Evolutionary conservation across 139 green algal genomes (phyloP), one percentile per base, ranked within the genome.

Genomic region (Volvox africanus): DNA sequence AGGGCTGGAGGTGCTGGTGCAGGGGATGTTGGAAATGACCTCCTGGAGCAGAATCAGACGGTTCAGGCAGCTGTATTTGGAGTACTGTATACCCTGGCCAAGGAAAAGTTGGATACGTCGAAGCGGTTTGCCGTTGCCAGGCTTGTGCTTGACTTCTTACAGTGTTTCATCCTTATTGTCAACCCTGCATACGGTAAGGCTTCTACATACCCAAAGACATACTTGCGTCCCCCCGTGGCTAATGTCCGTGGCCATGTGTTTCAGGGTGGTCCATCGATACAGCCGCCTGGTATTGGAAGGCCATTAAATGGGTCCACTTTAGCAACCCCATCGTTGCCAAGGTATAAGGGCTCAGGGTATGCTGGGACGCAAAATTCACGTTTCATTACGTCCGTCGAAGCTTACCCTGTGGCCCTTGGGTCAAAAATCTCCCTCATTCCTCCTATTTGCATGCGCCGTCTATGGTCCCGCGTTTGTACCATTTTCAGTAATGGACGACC

Each of bases 11-110:
- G 32, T 6, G 83, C 26, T 18, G 76, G 75, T 16, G 87, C 33
- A 20, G 87, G 78, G 18, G 61, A 33, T 18, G 87, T 75, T 11
- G 37, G 81, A 36, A 76, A 75, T 35, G 92, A 94, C 84, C 37
- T 94, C 0, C 37, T 89, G 0, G 92, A 94, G 61, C 88, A 94
- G 61, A 87, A 79, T 36, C 88, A 94, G 22, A 89, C 78, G 2
- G 65, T 94, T 1, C 73, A 88, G 33, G 81, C 84, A 50, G 92
- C 92, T n/a, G 85, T 94, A 3, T 94, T 94, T 82, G 93, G 88
- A 6, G 91, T 92, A 14, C 67, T 95, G 0, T 90, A 89, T 18
- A 93, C 91, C 0, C 68, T 95, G 0, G 88, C 84, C 1, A 93
- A 93, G 61, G 93, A 95, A 79, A 93, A 93, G 50, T 61, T 88